Base-by-base conservation (phyloP, 1,284 basidiomycete species). In the Naganishia albida region DNA sequence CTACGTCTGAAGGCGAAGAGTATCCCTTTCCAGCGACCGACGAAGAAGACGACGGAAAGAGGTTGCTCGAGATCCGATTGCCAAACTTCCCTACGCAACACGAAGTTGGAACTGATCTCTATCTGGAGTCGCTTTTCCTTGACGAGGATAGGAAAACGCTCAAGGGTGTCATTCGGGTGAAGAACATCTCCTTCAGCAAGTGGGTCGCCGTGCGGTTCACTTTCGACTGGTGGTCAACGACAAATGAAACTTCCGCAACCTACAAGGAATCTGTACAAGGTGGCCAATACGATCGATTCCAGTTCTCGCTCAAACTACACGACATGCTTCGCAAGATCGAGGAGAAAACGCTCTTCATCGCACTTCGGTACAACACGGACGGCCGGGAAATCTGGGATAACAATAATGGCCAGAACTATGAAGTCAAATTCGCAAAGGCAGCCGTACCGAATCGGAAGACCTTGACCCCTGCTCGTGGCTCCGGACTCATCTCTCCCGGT, bases 211-310 rank as follows among this genome's bases (percentile, higher is more conserved):
- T 92, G 25, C 87, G 94, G 44, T 98, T 97, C 80, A 97, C 94
- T 1, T 85, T 94, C 71, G 94, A 98, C 77, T 84, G 83, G 73
- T 98, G 95, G 94, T 90, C 93, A 78, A 98, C 94, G 42, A 94
- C 91, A 65, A 92, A 88, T 75, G 94, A 98, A 79, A 90, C 97
- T 52, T 86, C 88, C 1, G 93, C 87, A 26, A 86, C 85, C 50
- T 89, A 91, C 77, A 79, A 85, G 57, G 87, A 88, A 70, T 87
- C 88, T 26, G 76, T 88, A 20, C 81, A 82, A 64, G 79, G 78
- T n/a, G 83, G 82, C 56, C 80, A 74, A 40, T 85, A 86, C 72
- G 92, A 94, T 75, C 77, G 82, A 20, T 85, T 84, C 75, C 71
- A 74, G 23, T 85, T 85, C 70, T 73, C 73, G 30, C 79, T 85